A percentile compares a stretch with the other conserved stretches of the same genome.
Conservation (phyloP, 2,329 filamentous ascomycete species). For the Botrytis squamosa region DNA sequence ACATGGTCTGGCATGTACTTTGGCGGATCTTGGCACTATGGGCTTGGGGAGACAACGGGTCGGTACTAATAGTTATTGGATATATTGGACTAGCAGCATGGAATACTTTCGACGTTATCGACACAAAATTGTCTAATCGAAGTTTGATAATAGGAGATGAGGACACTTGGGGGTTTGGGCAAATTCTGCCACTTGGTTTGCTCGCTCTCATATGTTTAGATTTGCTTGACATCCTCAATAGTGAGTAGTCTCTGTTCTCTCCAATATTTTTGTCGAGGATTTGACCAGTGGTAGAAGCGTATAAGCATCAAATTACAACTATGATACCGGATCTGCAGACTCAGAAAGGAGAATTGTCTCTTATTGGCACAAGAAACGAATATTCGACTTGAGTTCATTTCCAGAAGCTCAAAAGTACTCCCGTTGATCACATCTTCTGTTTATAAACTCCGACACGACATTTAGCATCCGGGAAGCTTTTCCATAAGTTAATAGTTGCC, state of each 20-base stretch:
- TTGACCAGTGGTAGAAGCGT: conserved; percentile 11
- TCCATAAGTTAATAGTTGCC: background rate
- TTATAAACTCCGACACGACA: background rate
- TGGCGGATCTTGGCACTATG: conserved; percentile 19
- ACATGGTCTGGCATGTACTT: conserved; percentile 1
- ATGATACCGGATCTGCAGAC: background rate
- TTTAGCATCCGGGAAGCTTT: no score
- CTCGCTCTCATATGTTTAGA: conserved; percentile 23
- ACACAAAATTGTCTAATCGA: conserved; percentile 24
- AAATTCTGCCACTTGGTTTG: conserved; percentile 24
- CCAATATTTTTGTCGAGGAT: background rate
- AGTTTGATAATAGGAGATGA: conserved; percentile 22
- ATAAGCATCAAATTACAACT: background rate
- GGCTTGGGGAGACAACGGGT: conserved; percentile 24
- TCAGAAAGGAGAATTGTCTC: background rate
- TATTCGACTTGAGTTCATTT: background rate
- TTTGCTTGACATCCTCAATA: conserved; percentile 23
- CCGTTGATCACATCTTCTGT: background rate
- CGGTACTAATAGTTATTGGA: conserved; percentile 17
- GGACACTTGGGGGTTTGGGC: conserved; percentile 25
- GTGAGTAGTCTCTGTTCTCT: conserved; percentile 3
- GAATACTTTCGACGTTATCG: conserved; percentile 25
- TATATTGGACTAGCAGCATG: conserved; percentile 23
- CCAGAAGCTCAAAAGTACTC: background rate
- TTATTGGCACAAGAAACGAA: background rate